A percentile compares a stretch with the other conserved stretches of the same genome.
These are phyloP conservation scores for Candida dubliniensis DNA, from an alignment of 1,139 yeast species.

Conservation along the genomic window DNA sequence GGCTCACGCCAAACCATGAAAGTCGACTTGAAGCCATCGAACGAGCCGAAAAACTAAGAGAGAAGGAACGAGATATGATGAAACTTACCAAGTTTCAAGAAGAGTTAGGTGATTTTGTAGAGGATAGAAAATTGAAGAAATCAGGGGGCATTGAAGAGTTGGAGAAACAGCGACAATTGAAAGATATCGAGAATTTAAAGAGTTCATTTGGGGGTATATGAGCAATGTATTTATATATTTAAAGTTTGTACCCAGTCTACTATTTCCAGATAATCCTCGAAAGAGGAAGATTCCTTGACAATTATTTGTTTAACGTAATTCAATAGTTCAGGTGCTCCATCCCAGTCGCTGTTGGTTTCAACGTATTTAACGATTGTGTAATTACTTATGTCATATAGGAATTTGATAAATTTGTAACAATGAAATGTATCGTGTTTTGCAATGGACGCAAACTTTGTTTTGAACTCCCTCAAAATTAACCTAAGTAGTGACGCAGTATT, in stretches of 20 bases:
- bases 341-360: conserved; percentile 6
- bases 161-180: conserved; percentile 64
- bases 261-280: neutral
- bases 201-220: conserved; percentile 38
- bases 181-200: conserved; percentile 68
- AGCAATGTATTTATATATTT: neutral
- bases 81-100: conserved; percentile 70
- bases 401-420: conserved; percentile 7
- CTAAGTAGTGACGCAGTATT: conserved; percentile 11
- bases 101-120: conserved; percentile 86
- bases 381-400: conserved; percentile 6
- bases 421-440: conserved; percentile 10
- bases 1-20: conserved; percentile 81
- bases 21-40: conserved; percentile 83
- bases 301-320: neutral
- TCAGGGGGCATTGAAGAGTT: conserved; percentile 89
- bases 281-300: neutral
- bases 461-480: conserved; percentile 11
- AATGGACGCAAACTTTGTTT: conserved; percentile 6
- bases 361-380: conserved; percentile 8
- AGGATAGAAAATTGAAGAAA: conserved; percentile 67
- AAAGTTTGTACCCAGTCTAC: conserved; percentile 1
- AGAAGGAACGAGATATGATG: conserved; percentile 63
- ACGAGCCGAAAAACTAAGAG: conserved; percentile 79
- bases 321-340: conserved; percentile 1